Evolutionary conservation across 225 moss, liverwort and hornwort species (phyloP).

Genomic region (Antitrichia curtipendula): DNA sequence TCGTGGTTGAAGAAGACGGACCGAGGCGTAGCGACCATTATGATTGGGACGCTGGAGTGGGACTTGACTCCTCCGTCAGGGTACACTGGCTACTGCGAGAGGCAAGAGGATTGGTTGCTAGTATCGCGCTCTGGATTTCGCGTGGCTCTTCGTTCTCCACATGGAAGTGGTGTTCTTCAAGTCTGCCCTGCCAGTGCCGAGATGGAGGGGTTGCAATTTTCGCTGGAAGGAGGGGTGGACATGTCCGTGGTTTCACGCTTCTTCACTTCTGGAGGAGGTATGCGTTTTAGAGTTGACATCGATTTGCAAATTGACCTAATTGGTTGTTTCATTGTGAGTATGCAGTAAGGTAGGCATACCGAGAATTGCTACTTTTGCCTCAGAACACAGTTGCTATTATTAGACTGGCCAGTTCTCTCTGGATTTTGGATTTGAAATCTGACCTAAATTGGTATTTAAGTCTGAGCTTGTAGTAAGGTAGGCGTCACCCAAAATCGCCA

Average conservation of each 20-base stretch:
- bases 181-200: conserved; percentile 7
- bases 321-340: neutral
- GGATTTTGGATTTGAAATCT: neutral
- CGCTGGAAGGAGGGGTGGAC: neutral
- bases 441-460: neutral
- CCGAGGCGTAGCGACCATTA: neutral
- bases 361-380: neutral
- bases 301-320: neutral
- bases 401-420: neutral
- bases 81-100: conserved; percentile 16
- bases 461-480: neutral
- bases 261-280: conserved; percentile 24
- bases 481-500: neutral
- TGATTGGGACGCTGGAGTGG: conserved; percentile 18
- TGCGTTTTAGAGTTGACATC: neutral
- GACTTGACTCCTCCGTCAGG: conserved; percentile 13
- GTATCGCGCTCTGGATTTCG: conserved; percentile 11
- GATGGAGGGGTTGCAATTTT: neutral
- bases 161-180: neutral
- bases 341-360: no score
- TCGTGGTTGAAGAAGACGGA: neutral
- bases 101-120: conserved; percentile 21
- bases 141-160: conserved; percentile 8
- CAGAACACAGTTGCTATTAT: neutral
- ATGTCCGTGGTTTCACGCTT: neutral